phyloP scores from a whole-genome alignment of 2,329 filamentous ascomycete genomes.

The Ophiostoma quercus region DNA sequence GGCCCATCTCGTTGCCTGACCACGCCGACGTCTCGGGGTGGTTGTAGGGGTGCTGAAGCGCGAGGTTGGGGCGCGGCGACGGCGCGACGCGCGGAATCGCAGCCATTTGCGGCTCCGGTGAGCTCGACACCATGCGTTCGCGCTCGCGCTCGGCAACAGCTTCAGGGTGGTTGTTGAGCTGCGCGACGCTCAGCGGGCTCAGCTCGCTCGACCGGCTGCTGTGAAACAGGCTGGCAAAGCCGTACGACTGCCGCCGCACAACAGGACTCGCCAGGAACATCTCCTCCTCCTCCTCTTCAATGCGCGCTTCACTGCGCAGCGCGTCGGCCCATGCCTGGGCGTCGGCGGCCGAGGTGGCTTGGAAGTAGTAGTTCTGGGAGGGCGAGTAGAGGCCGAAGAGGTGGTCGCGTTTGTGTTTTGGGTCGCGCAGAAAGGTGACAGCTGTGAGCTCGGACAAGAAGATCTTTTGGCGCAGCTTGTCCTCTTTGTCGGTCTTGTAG shows the following conservation, averaged over 20 bases:
- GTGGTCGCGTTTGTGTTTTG: constrained; percentile 78
- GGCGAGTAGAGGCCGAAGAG: constrained; percentile 92
- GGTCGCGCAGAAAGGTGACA: constrained; percentile 80
- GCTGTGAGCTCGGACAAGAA: constrained; percentile 85
- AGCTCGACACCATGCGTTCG: constrained; percentile 52
- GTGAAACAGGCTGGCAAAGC: constrained; percentile 24
- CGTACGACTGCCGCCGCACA: constrained; percentile 45
- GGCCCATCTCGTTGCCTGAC: constrained; percentile 63
- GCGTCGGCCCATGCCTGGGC: constrained; percentile 80
- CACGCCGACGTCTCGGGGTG: constrained; percentile 56
- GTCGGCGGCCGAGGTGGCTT: constrained; percentile 67
- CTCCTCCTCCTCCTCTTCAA: constrained; percentile 84
- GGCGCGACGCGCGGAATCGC: background rate
- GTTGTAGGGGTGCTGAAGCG: constrained; percentile 32
- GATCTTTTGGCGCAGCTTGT: constrained; percentile 82
- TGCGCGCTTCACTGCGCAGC: constrained; percentile 72
- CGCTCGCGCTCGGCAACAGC: constrained; percentile 30
- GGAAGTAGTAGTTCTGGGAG: constrained; percentile 84
- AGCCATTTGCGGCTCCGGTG: constrained; percentile 51
- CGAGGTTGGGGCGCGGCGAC: background rate
- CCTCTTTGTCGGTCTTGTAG: constrained; percentile 88
- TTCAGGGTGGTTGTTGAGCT: constrained; percentile 24
- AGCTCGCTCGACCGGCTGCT: constrained; percentile 19
- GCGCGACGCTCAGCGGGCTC: constrained; percentile 16
- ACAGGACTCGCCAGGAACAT: constrained; percentile 67